Evolutionary conservation across 2,329 filamentous ascomycete genomes (phyloP).

Genomic region (Lasiodiplodia gonubiensis): DNA sequence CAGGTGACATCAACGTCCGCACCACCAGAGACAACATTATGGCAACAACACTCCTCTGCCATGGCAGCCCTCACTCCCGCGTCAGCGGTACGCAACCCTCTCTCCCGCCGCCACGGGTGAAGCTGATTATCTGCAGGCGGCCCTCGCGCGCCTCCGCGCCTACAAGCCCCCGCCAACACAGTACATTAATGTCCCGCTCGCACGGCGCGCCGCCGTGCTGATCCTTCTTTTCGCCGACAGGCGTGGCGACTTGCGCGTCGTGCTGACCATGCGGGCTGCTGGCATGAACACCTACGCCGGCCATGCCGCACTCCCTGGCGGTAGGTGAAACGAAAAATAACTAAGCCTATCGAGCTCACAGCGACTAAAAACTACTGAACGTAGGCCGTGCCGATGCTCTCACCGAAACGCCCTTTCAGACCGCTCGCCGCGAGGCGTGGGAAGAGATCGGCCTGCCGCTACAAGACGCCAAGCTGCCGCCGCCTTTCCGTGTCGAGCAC

Average conservation of each 20-base stretch:
- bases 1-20: constrained; percentile 19
- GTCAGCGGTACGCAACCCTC: constrained; percentile 19
- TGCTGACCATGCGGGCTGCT: constrained; percentile 66
- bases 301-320: constrained; percentile 85
- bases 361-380: constrained; percentile 51
- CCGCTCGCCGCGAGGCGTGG: constrained; percentile 85
- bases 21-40: constrained; percentile 4
- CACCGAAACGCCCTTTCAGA: constrained; percentile 70
- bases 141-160: constrained; percentile 61
- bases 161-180: constrained; percentile 64
- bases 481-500: constrained; percentile 83
- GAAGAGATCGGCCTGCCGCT: constrained; percentile 92
- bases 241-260: constrained; percentile 74
- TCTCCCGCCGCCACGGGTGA: neutral
- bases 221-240: constrained; percentile 87
- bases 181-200: constrained; percentile 62
- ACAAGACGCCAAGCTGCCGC: constrained; percentile 67
- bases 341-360: neutral
- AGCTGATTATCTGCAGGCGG: constrained; percentile 35
- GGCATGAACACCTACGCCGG: constrained; percentile 72
- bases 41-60: constrained; percentile 5
- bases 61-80: constrained; percentile 28
- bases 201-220: constrained; percentile 81
- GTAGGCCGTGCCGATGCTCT: constrained; percentile 54
- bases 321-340: constrained; percentile 47